A percentile compares a stretch with the other conserved stretches of the same genome.
Conservation (phyloP, 2,329 filamentous ascomycete genomes). For the Colletotrichum sublineola region DNA sequence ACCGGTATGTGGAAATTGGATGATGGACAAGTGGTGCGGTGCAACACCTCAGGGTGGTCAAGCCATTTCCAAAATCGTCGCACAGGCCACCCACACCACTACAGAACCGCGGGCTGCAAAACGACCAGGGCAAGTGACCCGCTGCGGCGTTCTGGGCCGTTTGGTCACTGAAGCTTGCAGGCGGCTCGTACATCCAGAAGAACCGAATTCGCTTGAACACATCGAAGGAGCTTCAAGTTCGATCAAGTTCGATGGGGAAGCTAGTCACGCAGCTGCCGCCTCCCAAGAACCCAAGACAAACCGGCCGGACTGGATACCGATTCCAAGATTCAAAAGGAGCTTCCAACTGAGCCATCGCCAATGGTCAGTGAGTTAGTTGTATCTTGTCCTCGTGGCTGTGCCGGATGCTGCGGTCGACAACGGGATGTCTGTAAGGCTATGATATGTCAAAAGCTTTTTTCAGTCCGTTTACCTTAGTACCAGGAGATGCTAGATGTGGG, state of each 20-base stretch:
- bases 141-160: conserved; percentile 12
- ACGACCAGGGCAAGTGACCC: conserved; percentile 17
- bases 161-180: background rate
- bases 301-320: conserved; percentile 6
- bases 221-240: background rate
- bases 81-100: conserved; percentile 27
- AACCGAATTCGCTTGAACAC: background rate
- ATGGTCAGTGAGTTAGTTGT: conserved; percentile 14
- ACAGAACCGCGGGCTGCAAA: conserved; percentile 6
- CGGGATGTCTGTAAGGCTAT: conserved; percentile 3
- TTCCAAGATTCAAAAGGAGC: conserved; percentile 3
- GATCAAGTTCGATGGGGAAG: background rate
- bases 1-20: conserved; percentile 36
- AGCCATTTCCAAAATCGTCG: conserved; percentile 10
- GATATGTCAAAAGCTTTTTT: background rate
- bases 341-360: conserved; percentile 4
- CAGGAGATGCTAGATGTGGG: background rate
- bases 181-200: background rate
- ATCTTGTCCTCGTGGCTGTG: conserved; percentile 3
- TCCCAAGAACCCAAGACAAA: background rate
- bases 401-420: background rate
- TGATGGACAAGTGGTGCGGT: conserved; percentile 10
- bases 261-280: background rate
- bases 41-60: conserved; percentile 9
- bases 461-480: background rate